These are phyloP conservation scores for Pseudogymnoascus sp. DNA, from an alignment of 2,329 filamentous ascomycete genomes.

Conservation along the genomic window DNA sequence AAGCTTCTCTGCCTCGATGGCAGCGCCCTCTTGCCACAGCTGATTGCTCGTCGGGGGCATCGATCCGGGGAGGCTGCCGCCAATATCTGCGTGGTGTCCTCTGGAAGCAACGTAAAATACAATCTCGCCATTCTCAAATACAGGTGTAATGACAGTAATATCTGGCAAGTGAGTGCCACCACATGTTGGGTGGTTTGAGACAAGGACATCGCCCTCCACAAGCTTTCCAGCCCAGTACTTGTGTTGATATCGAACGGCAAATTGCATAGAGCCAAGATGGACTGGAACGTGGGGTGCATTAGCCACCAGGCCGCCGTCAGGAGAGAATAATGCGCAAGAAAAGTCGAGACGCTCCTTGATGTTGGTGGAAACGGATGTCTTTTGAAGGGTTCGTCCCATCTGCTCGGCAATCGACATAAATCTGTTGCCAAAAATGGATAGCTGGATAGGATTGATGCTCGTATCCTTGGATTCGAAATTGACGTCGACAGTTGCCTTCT, in stretches of 20 bases:
- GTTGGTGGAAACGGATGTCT: conserved; percentile 68
- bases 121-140: conserved; percentile 63
- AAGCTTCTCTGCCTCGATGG: conserved; percentile 59
- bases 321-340: conserved; percentile 70
- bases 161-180: conserved; percentile 79
- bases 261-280: conserved; percentile 64
- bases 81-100: conserved; percentile 78
- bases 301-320: conserved; percentile 63
- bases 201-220: conserved; percentile 68
- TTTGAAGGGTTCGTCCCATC: conserved; percentile 69
- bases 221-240: conserved; percentile 69
- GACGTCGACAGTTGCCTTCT: conserved; percentile 7
- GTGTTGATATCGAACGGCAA: conserved; percentile 57
- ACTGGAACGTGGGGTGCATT: conserved; percentile 73
- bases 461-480: conserved; percentile 29
- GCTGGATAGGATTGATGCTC: conserved; percentile 60
- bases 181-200: conserved; percentile 72
- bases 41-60: conserved; percentile 71
- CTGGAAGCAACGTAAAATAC: conserved; percentile 75
- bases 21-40: conserved; percentile 56
- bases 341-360: conserved; percentile 77
- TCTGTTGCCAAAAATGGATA: conserved; percentile 68
- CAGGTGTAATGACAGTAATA: conserved; percentile 72
- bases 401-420: conserved; percentile 82
- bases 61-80: conserved; percentile 70